Evolutionary conservation across 148 eudicot species (phyloP).

Genomic region (Rhododendron vialii): DNA sequence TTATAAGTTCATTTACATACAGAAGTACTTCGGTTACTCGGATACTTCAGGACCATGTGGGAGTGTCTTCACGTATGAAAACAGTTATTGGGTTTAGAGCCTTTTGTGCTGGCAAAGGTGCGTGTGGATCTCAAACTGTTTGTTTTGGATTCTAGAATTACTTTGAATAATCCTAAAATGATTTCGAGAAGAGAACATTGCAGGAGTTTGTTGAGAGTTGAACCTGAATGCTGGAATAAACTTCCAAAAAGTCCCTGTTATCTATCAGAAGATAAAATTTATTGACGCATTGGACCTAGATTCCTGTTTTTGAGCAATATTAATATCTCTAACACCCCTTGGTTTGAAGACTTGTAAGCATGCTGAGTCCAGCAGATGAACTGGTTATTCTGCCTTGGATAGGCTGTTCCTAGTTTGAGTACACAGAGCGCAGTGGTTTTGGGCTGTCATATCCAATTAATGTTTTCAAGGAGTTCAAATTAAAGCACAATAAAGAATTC

Average conservation of each 20-base stretch:
- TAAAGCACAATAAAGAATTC: background rate
- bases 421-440: background rate
- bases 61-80: conserved; percentile 39
- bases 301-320: background rate
- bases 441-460: background rate
- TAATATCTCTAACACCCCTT: background rate
- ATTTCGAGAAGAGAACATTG: background rate
- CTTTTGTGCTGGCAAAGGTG: conserved; percentile 64
- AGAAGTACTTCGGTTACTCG: conserved; percentile 45
- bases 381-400: background rate
- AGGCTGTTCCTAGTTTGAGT: background rate
- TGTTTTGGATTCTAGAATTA: background rate
- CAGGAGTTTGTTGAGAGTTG: background rate
- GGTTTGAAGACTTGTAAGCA: background rate
- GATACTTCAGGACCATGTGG: conserved; percentile 41
- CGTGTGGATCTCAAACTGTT: conserved; percentile 25
- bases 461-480: background rate
- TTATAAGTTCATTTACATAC: conserved; percentile 35
- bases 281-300: background rate
- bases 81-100: conserved; percentile 44
- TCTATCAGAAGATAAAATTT: background rate
- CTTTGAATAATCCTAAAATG: background rate
- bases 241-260: background rate
- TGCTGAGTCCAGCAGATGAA: background rate
- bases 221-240: background rate